Conservation (phyloP, 352 stramenopile genomes). For the Phytophthora litchii region DNA sequence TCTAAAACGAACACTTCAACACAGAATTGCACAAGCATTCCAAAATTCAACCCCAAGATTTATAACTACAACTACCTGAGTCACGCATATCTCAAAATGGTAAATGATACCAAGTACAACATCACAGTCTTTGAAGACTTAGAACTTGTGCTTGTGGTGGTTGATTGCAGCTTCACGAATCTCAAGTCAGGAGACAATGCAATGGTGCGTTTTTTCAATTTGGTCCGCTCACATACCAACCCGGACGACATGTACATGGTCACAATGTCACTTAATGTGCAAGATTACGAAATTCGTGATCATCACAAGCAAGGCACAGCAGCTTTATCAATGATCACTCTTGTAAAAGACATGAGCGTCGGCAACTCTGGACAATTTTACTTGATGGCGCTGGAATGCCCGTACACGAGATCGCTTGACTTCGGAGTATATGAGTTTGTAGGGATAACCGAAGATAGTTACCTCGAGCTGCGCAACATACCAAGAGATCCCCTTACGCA, state of each 20-base stretch:
- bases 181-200: conserved; percentile 27
- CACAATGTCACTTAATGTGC: conserved; percentile 34
- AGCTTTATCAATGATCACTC: conserved; percentile 29
- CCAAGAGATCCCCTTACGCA: conserved; percentile 14
- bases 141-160: conserved; percentile 45
- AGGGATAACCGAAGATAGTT: conserved; percentile 21
- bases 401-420: conserved; percentile 31
- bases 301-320: conserved; percentile 28
- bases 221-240: conserved; percentile 22
- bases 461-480: conserved; percentile 27
- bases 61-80: conserved; percentile 46
- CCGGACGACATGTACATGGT: conserved; percentile 27
- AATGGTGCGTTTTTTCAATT: conserved; percentile 35
- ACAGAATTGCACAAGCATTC: conserved; percentile 13
- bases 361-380: conserved; percentile 20
- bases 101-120: conserved; percentile 37
- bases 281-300: conserved; percentile 34
- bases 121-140: conserved; percentile 35
- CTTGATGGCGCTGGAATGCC: conserved; percentile 34
- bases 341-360: conserved; percentile 27
- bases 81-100: conserved; percentile 26
- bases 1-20: conserved; percentile 21
- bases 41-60: conserved; percentile 29
- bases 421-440: conserved; percentile 40
- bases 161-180: conserved; percentile 46